These are phyloP conservation scores for Chlamydomonas sphaeroides DNA, from an alignment of 139 green algal genomes.

Conservation along the genomic window DNA sequence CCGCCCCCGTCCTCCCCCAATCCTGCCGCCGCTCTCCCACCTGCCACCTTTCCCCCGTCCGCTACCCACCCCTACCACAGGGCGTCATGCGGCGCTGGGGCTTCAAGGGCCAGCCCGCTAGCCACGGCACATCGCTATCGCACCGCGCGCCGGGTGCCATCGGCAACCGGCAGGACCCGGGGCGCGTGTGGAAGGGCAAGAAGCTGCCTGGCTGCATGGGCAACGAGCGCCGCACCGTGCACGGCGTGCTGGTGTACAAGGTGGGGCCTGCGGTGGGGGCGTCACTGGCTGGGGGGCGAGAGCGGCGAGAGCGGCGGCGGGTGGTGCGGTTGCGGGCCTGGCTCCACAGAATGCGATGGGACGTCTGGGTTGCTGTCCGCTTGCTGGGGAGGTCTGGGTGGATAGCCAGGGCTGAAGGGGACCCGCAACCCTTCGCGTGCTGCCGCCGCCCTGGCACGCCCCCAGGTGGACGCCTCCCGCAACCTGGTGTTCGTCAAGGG, in stretches of 20 bases:
- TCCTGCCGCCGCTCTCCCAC: too few relatives aligned
- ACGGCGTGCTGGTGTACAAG: conserved; percentile 82
- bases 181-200: conserved; percentile 96
- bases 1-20: too few relatives aligned
- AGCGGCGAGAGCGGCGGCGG: neutral
- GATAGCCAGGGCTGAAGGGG: too few relatives aligned
- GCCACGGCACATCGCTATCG: conserved; percentile 87
- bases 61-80: too few relatives aligned
- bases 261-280: conserved; percentile 36
- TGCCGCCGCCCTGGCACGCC: too few relatives aligned
- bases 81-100: conserved; percentile 94
- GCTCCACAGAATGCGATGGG: too few relatives aligned
- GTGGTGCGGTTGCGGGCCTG: neutral
- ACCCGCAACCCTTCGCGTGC: too few relatives aligned
- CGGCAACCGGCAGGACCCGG: conserved; percentile 77
- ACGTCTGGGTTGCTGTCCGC: too few relatives aligned
- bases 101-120: conserved; percentile 90
- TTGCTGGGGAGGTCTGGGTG: too few relatives aligned
- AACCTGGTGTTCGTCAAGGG: conserved; percentile 96
- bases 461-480: conserved; percentile 89
- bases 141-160: conserved; percentile 72
- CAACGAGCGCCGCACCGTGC: conserved; percentile 77
- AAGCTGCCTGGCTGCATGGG: conserved; percentile 98
- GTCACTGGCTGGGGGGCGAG: too few relatives aligned
- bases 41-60: too few relatives aligned